Percentiles rank a stretch among this genome's conserved stretches.
These are phyloP conservation scores for Phytopythium sindhum DNA, from an alignment of 352 stramenopile species.

Conservation along the genomic window DNA sequence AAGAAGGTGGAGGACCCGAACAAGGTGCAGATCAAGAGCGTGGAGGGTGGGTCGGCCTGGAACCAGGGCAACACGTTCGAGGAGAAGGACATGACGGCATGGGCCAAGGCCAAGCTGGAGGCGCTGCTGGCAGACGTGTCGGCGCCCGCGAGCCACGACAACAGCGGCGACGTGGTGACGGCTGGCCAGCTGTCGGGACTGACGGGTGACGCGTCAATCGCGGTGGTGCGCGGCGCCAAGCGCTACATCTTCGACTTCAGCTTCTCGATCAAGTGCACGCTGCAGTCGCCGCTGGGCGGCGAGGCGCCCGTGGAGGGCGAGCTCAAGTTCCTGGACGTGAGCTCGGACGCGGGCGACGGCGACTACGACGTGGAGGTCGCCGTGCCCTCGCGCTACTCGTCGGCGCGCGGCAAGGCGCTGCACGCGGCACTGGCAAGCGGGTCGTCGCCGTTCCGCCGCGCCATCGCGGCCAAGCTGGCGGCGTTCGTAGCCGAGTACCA, in stretches of 20 bases:
- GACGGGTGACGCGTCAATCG: constrained; percentile 92
- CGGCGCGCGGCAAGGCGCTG: constrained; percentile 59
- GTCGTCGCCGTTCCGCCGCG: constrained; percentile 55
- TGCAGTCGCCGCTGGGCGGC: constrained; percentile 24
- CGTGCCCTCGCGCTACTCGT: constrained; percentile 70
- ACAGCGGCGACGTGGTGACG: constrained; percentile 35
- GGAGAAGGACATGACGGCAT: constrained; percentile 88
- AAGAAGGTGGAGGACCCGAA: constrained; percentile 78
- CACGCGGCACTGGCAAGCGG: constrained; percentile 52
- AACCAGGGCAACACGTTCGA: constrained; percentile 95
- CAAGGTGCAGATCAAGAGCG: constrained; percentile 79
- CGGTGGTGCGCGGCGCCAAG: constrained; percentile 91
- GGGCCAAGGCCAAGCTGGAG: constrained; percentile 78
- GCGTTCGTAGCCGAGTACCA: constrained; percentile 77
- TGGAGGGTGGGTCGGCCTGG: constrained; percentile 88
- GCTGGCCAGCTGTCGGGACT: constrained; percentile 78
- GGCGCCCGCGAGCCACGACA: constrained; percentile 24
- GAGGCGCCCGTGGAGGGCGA: constrained; percentile 34
- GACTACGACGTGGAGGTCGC: constrained; percentile 73
- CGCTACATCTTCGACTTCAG: constrained; percentile 89
- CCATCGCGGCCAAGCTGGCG: constrained; percentile 45
- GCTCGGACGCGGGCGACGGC: constrained; percentile 59
- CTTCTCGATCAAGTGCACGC: constrained; percentile 50
- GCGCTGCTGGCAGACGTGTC: constrained; percentile 45
- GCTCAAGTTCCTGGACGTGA: constrained; percentile 81